Percentiles rank a stretch among this genome's conserved stretches.
phyloP scores from a whole-genome alignment of 495 filamentous ascomycete species.

The Penicillium longicatenatum region DNA sequence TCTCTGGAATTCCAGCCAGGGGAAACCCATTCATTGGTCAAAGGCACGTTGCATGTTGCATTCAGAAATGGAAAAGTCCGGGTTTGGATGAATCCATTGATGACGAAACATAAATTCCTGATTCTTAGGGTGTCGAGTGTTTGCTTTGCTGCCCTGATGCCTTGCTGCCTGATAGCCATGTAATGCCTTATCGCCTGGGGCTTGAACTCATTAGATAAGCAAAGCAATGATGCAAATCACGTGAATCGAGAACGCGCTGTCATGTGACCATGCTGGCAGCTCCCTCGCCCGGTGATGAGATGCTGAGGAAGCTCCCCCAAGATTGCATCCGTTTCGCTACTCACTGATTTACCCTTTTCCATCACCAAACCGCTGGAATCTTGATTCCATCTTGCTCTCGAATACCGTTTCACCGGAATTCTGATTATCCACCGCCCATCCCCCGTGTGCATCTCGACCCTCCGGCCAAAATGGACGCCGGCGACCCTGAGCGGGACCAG shows the following conservation, averaged over 20 bases:
- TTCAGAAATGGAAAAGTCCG: background rate
- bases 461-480: constrained; percentile 48
- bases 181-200: constrained; percentile 2
- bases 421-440: background rate
- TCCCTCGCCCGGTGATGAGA: constrained; percentile 30
- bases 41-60: background rate
- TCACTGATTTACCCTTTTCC: constrained; percentile 18
- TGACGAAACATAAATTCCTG: background rate
- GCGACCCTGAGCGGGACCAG: constrained; percentile 71
- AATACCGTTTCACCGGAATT: background rate
- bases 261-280: constrained; percentile 39
- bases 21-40: background rate
- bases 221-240: constrained; percentile 6
- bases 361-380: constrained; percentile 10
- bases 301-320: constrained; percentile 26
- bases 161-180: constrained; percentile 24
- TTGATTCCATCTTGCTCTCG: background rate
- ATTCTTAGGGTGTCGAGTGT: background rate
- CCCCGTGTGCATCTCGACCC: constrained; percentile 9
- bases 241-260: constrained; percentile 9
- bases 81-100: background rate
- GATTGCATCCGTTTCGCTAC: constrained; percentile 15
- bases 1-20: constrained; percentile 1
- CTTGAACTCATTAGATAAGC: background rate
- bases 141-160: background rate